phyloP scores from a whole-genome alignment of 2,329 filamentous ascomycete genomes.

The Colletotrichum horii region DNA sequence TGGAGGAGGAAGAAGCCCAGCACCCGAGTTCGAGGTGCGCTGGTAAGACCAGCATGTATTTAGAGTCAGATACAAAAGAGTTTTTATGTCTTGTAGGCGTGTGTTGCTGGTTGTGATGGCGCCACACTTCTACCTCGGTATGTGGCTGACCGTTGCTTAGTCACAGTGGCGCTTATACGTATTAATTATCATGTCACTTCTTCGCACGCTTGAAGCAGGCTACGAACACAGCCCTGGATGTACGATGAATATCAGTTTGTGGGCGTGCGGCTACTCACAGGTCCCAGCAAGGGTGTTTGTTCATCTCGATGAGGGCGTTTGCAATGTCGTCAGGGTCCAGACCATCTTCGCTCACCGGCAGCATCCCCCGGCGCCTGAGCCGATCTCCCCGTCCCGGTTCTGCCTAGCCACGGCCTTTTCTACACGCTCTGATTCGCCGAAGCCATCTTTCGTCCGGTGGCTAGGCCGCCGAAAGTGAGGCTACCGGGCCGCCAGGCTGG shows the following conservation, averaged over 20 bases:
- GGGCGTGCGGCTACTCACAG: too few relatives aligned
- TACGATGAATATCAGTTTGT: background rate
- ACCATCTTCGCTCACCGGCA: background rate
- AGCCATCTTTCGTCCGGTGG: background rate
- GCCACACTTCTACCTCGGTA: background rate
- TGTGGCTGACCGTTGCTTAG: background rate
- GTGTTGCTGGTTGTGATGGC: background rate
- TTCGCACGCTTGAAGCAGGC: background rate
- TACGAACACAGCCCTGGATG: background rate
- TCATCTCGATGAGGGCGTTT: background rate
- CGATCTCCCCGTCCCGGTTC: background rate
- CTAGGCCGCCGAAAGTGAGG: background rate
- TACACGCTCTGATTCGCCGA: background rate
- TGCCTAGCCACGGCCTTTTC: background rate
- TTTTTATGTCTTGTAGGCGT: background rate
- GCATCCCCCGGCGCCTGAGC: background rate
- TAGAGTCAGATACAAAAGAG: conserved; percentile 7
- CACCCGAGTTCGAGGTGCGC: background rate
- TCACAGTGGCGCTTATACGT: background rate
- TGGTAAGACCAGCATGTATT: conserved; percentile 10
- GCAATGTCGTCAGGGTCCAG: background rate
- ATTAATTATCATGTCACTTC: too few relatives aligned
- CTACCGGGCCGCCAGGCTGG: background rate
- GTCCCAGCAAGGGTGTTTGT: too few relatives aligned
- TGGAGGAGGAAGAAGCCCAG: background rate